Conservation (phyloP, 2,329 filamentous ascomycete genomes). For the Chrysosporium queenslandicum region DNA sequence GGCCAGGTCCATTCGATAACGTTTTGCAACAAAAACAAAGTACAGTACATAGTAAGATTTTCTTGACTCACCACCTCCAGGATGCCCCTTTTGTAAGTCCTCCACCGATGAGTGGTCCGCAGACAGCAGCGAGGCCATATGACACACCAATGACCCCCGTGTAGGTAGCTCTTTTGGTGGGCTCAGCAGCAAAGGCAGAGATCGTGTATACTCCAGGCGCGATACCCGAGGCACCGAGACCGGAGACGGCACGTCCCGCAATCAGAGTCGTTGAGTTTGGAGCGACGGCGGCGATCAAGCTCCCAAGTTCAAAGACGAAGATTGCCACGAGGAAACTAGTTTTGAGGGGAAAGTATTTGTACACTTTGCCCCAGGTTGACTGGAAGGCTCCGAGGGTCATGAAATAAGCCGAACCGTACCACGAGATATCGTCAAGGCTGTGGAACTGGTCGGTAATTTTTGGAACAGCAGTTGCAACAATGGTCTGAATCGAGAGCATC, state of each 20-base stretch:
- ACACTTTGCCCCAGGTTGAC: constrained; percentile 36
- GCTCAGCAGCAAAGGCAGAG: constrained; percentile 33
- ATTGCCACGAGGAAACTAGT: constrained; percentile 33
- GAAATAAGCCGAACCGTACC: constrained; percentile 40
- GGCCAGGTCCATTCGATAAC: too few relatives aligned
- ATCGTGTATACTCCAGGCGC: constrained; percentile 35
- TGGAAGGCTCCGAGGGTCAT: constrained; percentile 35
- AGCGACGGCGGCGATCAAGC: constrained; percentile 30
- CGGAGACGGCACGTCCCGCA: constrained; percentile 34
- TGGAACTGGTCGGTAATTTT: constrained; percentile 41
- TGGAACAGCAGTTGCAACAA: constrained; percentile 36
- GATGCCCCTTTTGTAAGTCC: constrained; percentile 34
- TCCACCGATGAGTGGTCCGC: constrained; percentile 26
- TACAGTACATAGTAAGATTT: too few relatives aligned
- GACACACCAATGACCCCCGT: constrained; percentile 33
- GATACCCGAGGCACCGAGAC: constrained; percentile 31
- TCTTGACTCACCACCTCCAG: too few relatives aligned
- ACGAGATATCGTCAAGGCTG: constrained; percentile 38
- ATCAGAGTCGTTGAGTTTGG: constrained; percentile 32
- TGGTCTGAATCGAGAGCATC: too few relatives aligned
- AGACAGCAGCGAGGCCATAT: constrained; percentile 27
- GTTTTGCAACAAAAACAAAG: too few relatives aligned
- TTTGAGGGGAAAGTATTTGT: constrained; percentile 36
- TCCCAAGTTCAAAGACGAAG: constrained; percentile 35
- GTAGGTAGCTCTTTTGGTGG: constrained; percentile 30